Conservation (phyloP, 176 grass and related monocot species). For the Oryza officinalis region DNA sequence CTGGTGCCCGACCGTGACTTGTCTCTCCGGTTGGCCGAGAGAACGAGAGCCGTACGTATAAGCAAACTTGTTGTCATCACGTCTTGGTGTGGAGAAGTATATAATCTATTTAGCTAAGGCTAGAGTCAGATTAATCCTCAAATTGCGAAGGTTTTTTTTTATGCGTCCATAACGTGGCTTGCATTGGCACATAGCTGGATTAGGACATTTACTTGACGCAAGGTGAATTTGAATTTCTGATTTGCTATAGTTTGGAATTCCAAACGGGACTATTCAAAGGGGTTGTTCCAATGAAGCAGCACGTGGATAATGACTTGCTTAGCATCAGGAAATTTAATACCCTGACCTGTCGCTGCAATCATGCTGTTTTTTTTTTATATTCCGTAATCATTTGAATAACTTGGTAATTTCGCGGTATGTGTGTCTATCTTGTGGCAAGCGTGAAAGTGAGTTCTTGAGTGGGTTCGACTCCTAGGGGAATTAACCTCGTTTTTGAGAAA, state of each 20-base stretch:
- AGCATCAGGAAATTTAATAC: neutral
- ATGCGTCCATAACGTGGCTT: neutral
- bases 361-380: neutral
- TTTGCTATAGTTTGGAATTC: neutral
- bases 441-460: too few relatives aligned
- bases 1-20: conserved; percentile 11
- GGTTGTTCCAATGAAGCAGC: neutral
- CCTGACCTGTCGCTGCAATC: neutral
- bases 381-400: neutral
- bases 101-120: neutral
- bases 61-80: conserved; percentile 12
- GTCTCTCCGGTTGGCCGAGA: neutral
- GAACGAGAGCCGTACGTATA: neutral
- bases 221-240: neutral
- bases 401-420: neutral
- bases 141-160: neutral
- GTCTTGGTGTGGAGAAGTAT: neutral
- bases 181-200: neutral
- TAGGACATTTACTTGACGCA: conserved; percentile 22
- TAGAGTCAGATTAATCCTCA: neutral
- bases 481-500: neutral
- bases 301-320: neutral
- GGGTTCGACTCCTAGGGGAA: neutral
- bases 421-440: too few relatives aligned
- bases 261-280: neutral